Base-by-base conservation (phyloP, 805 yeast species). In the Priceomyces fermenticarens region DNA sequence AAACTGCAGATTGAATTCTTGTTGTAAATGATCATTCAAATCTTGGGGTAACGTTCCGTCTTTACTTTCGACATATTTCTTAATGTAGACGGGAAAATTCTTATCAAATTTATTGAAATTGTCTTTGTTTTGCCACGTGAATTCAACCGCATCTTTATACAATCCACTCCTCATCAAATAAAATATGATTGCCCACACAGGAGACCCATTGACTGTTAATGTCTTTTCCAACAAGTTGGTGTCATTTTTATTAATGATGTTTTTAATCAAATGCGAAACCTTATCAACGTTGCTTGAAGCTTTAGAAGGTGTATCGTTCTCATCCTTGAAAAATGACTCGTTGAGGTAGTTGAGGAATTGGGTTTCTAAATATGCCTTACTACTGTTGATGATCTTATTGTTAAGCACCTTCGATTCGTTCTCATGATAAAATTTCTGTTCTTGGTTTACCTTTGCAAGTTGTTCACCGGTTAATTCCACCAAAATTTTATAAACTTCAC, bases 111-210 rank as follows among this genome's bases (percentile, higher is more conserved):
- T 88, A 55, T 84, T 85, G 63, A 93, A 88, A 13, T 85, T 77
- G 31, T 81, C 81, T 46, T 76, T 78, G 54, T 87, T 79, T 36
- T 77, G 75, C 4, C 72, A 54, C 2, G 87, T 81, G 39, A 86
- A 76, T 30, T 80, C 81, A 26, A 85, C 65, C 0, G 96, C 96
- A 49, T 90, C 98, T 35, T 78, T 68, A 47, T 78, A 65, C 48
- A 85, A 77, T 2, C 99, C 98, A 3, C 91, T 82, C 55, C 99
- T 80, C 38, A 93, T 60, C 46, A 91, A 69, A 61, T 87, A 91
- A 58, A 85, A 93, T 9, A 93, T 65, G 30, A 88, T 65, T 0
- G 97, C 96, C 99, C 99, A 91, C n/a, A 93, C 78, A 8, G 98
- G 98, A 1, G 78, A 70, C 12, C 89, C 89, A 62, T 91, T 90